Evolutionary conservation across 208 protist genomes (phyloP).

Genomic region (Trichomonas gallinae): DNA sequence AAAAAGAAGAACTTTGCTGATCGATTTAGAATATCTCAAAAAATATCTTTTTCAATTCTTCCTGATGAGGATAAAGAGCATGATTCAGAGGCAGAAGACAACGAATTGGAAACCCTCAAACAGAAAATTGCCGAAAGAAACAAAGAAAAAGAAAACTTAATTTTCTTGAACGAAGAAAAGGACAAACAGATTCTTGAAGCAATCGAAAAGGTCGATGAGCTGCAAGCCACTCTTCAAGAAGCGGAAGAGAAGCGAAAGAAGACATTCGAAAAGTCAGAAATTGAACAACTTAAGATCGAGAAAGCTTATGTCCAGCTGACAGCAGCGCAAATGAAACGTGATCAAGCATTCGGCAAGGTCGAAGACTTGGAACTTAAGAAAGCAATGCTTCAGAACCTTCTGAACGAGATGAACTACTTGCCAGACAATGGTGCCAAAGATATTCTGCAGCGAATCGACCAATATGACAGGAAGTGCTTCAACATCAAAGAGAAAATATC

Average conservation of each 20-base stretch:
- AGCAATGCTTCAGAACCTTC: background rate
- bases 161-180: background rate
- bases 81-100: background rate
- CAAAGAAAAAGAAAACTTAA: background rate
- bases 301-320: background rate
- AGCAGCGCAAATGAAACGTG: background rate
- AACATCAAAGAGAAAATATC: background rate
- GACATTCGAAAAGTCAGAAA: background rate
- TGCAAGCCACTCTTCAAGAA: background rate
- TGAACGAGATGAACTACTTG: background rate
- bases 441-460: background rate
- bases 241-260: background rate
- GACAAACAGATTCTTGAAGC: background rate
- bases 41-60: background rate
- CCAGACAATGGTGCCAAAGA: background rate
- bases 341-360: background rate
- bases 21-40: background rate
- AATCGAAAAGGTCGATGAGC: background rate
- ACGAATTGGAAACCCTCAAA: background rate
- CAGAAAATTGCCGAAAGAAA: background rate
- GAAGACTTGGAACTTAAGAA: background rate
- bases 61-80: background rate
- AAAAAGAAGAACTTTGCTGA: background rate
- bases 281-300: background rate
- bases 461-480: background rate